phyloP scores from a whole-genome alignment of 23 red algal species.

The Gracilariopsis chorda region DNA sequence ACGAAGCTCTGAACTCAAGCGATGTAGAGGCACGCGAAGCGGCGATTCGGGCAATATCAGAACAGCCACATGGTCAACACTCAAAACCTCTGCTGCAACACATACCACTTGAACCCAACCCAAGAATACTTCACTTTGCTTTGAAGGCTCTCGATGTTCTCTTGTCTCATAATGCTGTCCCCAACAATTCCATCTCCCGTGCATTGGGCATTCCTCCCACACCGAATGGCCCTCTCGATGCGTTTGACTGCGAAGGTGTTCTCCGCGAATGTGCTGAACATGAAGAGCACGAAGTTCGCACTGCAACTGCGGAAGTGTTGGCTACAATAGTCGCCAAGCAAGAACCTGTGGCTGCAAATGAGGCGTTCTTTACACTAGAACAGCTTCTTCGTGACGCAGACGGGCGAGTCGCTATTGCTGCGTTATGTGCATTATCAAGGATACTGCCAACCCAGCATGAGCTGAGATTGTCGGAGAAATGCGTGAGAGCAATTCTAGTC shows the following conservation, averaged over 20 bases:
- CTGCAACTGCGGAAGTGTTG: neutral
- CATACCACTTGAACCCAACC: neutral
- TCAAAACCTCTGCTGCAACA: neutral
- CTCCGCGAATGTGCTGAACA: conserved; percentile 1
- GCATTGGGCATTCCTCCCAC: neutral
- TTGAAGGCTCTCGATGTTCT: neutral
- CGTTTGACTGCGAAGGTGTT: neutral
- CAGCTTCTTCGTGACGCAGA: conserved; percentile 3
- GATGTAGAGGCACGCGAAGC: neutral
- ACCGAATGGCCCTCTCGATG: neutral
- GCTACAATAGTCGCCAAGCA: neutral
- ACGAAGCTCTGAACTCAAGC: neutral
- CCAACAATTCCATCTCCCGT: neutral
- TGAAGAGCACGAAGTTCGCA: neutral
- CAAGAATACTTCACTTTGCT: neutral
- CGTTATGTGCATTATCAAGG: neutral
- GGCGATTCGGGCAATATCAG: neutral
- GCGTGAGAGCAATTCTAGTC: neutral
- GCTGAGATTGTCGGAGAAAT: neutral
- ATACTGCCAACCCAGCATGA: neutral
- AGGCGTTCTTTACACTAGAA: neutral
- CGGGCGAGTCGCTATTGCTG: neutral
- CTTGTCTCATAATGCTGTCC: neutral
- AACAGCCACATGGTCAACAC: neutral
- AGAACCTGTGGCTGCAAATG: neutral